Percentiles rank a stretch among this genome's conserved stretches.
phyloP scores from a whole-genome alignment of 2,329 filamentous ascomycete genomes.

The Pyrenochaeta sp. region DNA sequence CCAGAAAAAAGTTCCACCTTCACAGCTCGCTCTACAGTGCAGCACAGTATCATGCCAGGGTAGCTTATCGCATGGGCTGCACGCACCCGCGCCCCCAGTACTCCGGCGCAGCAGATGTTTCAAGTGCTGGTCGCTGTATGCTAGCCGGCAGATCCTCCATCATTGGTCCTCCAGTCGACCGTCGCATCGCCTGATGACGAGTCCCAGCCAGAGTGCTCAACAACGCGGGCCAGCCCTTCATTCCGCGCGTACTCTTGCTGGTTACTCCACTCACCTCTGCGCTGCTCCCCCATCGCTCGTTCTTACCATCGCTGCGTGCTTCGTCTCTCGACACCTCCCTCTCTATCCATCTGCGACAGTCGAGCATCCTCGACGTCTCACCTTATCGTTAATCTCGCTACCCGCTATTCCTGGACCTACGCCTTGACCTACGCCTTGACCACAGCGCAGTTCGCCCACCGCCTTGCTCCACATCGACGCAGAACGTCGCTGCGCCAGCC shows the following conservation, averaged over 20 bases:
- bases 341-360: conserved; percentile 1
- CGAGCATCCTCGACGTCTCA: conserved; percentile 9
- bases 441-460: conserved; percentile 19
- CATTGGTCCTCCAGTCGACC: conserved; percentile 10
- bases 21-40: neutral
- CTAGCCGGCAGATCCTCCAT: neutral
- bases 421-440: conserved; percentile 2
- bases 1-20: too few relatives aligned
- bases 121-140: conserved; percentile 7
- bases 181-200: conserved; percentile 3
- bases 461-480: conserved; percentile 19
- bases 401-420: conserved; percentile 8
- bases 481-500: conserved; percentile 22
- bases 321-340: neutral
- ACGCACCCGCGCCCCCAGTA: neutral
- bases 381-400: conserved; percentile 26
- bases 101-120: conserved; percentile 6
- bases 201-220: conserved; percentile 9
- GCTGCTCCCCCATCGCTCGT: conserved; percentile 7
- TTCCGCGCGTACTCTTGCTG: conserved; percentile 10
- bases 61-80: conserved; percentile 15
- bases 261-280: neutral
- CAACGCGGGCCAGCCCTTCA: conserved; percentile 12
- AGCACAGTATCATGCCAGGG: neutral
- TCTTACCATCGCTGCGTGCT: conserved; percentile 1